Conservation (phyloP, 345 rosid genomes). For the Excoecaria agallocha region DNA sequence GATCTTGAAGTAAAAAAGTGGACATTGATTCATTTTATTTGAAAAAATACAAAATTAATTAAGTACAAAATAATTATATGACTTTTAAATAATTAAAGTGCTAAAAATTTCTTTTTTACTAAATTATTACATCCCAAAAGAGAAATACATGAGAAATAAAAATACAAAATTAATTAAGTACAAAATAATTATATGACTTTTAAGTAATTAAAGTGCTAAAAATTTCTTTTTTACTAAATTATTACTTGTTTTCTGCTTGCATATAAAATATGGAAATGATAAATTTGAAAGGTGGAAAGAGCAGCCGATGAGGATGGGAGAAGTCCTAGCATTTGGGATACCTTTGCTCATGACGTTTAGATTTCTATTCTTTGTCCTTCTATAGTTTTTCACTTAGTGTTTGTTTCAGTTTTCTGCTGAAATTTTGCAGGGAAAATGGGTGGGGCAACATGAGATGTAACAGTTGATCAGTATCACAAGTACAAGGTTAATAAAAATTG, state of each 20-base stretch:
- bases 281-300: constrained; percentile 46
- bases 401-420: background rate
- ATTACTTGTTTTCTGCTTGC: background rate
- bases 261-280: background rate
- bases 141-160: no score
- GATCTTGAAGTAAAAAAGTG: no score
- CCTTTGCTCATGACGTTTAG: constrained; percentile 46
- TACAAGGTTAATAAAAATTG: constrained; percentile 44
- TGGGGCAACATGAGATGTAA: constrained; percentile 44
- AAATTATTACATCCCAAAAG: no score
- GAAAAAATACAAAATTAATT: no score
- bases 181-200: no score
- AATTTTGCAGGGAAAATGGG: constrained; percentile 31
- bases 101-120: no score
- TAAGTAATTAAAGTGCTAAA: no score
- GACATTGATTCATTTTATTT: no score
- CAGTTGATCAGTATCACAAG: constrained; percentile 58
- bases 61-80: no score
- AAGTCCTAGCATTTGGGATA: constrained; percentile 60
- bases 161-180: no score
- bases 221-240: background rate
- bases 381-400: background rate
- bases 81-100: no score
- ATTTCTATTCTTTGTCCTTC: background rate
- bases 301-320: constrained; percentile 64